phyloP scores from a whole-genome alignment of 2,329 filamentous ascomycete genomes.

The Cytospora piceicola region DNA sequence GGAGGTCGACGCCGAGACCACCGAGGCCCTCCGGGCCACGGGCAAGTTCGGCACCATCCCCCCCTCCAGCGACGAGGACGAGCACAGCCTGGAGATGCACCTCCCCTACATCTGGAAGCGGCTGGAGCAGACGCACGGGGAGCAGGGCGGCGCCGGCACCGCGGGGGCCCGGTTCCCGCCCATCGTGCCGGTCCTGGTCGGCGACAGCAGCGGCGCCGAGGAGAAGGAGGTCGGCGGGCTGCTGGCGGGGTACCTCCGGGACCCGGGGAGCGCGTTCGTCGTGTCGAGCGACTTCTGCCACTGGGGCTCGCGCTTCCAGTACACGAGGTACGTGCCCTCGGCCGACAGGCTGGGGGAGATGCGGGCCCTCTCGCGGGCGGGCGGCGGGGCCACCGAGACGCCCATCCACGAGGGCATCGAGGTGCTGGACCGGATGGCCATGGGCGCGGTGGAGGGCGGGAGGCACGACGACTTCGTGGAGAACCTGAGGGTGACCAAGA shows the following conservation, averaged over 20 bases:
- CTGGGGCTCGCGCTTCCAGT: conserved; percentile 85
- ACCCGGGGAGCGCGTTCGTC: conserved; percentile 79
- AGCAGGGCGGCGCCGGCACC: no score
- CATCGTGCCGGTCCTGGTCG: conserved; percentile 85
- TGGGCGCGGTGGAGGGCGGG: conserved; percentile 82
- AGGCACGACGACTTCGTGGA: conserved; percentile 70
- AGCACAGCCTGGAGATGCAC: conserved; percentile 97
- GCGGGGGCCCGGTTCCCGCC: conserved; percentile 63
- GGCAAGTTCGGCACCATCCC: conserved; percentile 69
- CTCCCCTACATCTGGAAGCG: conserved; percentile 90
- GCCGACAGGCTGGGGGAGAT: conserved; percentile 46
- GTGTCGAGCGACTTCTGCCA: conserved; percentile 97
- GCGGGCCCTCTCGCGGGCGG: conserved; percentile 42
- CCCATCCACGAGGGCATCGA: conserved; percentile 85
- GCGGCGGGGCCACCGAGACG: conserved; percentile 44
- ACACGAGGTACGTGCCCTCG: conserved; percentile 73
- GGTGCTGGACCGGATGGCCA: conserved; percentile 77
- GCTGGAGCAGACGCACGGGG: conserved; percentile 55
- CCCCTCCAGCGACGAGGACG: conserved; percentile 69
- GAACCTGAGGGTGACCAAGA: conserved; percentile 72
- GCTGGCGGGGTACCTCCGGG: conserved; percentile 77
- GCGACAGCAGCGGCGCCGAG: conserved; percentile 66
- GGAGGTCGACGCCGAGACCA: conserved; percentile 62
- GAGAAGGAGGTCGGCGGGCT: conserved; percentile 71
- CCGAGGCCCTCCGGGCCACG: conserved; percentile 53